Evolutionary conservation across 345 rosid genomes (phyloP), one percentile per base, ranked within the genome.

Genomic region (Eucalyptus sp.): DNA sequence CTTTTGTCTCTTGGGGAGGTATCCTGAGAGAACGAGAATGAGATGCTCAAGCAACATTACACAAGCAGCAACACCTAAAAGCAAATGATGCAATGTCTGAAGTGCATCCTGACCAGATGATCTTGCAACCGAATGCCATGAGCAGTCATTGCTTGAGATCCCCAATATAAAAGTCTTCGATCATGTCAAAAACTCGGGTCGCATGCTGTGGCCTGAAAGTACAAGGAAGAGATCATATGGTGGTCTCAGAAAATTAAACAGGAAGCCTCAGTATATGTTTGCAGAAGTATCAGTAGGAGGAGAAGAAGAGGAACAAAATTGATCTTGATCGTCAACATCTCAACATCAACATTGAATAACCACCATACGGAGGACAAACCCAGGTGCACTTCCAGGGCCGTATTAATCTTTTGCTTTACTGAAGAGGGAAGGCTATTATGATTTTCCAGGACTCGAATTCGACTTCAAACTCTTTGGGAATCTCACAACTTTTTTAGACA

Each of bases 101-200:
- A 48, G 27, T 44, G 15, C 41, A 52, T 54, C 43, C 43, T 86
- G 46, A 86, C 62, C 43, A 86, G 87, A 18, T 52, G 87, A 44
- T 49, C 44, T n/a, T 16, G 62, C 50, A 44, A 20, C 58, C 16
- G 29, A 20, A 37, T 18, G 15, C 46, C 48, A 76, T 44, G 22
- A 58, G 33, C 20, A 11, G 81, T 90, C 91, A 93, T 87, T 86
- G 86, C 86, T 88, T 91, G 80, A 97, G 94, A 87, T 96, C 92
- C 44, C 96, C 98, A 66, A 97, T 92, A 92, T 92, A 95, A 90
- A 94, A 97, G 91, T 97, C 98, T 4, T 94, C 99, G 22, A 96
- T 94, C 95, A 95, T 94, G 92, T 96, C 97, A 89, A 96, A 97
- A 46, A 95, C 97, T 52, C 96, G 93, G 87, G 95, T 94, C 0